Evolutionary conservation across 2,329 filamentous ascomycete species (phyloP).

Genomic region (Ophiostoma pallidulum): DNA sequence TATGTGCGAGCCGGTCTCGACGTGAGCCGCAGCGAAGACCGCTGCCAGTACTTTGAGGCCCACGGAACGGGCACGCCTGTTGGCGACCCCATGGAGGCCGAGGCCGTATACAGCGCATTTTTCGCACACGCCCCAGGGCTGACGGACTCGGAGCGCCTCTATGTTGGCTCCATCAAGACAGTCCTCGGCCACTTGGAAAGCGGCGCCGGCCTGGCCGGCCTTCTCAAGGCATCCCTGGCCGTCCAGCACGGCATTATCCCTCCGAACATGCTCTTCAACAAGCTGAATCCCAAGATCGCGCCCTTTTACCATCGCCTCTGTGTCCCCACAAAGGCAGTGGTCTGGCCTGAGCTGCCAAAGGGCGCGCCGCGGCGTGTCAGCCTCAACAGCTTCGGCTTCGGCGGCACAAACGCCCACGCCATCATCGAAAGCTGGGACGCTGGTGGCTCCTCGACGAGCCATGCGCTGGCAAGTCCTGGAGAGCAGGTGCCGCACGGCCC

Average conservation of each 20-base stretch:
- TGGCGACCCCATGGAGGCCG: slow-evolving; percentile 29
- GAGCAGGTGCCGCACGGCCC: slow-evolving; percentile 17
- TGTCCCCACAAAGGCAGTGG: slow-evolving; percentile 23
- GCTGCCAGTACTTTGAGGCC: slow-evolving; percentile 39
- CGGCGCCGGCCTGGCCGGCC: slow-evolving; percentile 37
- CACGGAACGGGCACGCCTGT: slow-evolving; percentile 31
- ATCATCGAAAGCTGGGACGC: slow-evolving; percentile 31
- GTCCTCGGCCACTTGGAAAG: slow-evolving; percentile 42
- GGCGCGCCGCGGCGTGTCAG: slow-evolving; percentile 33
- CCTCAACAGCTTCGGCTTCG: slow-evolving; percentile 38
- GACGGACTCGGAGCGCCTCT: slow-evolving; percentile 13
- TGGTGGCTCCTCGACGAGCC: slow-evolving; percentile 10
- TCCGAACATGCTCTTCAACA: slow-evolving; percentile 34
- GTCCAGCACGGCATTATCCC: slow-evolving; percentile 32
- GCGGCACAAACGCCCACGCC: slow-evolving; percentile 34
- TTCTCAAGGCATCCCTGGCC: slow-evolving; percentile 35
- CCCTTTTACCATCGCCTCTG: slow-evolving; percentile 26
- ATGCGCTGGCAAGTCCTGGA: not conserved
- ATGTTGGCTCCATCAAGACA: slow-evolving; percentile 36
- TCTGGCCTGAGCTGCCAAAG: slow-evolving; percentile 27
- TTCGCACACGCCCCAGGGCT: slow-evolving; percentile 18
- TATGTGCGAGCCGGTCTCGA: slow-evolving; percentile 36
- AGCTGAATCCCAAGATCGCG: slow-evolving; percentile 31
- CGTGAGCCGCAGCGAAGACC: slow-evolving; percentile 21
- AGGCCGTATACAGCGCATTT: slow-evolving; percentile 34